Base-by-base conservation (phyloP, 140 eudicot species). In the Stevia rebaudiana region DNA sequence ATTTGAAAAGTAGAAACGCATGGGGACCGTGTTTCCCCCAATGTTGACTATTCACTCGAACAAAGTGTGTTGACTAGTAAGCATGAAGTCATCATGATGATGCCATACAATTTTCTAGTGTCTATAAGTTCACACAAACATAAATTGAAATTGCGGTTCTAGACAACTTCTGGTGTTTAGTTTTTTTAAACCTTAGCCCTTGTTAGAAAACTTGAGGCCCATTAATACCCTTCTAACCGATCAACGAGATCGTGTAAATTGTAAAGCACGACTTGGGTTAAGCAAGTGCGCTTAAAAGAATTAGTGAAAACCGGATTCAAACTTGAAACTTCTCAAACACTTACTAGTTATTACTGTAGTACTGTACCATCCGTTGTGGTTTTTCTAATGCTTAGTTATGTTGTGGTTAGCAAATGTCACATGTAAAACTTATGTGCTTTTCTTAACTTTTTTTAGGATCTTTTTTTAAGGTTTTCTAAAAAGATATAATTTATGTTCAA, bases 31-130 rank as follows among this genome's bases (percentile, higher is more conserved):
- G 73, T 11, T 57, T 65, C 23, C 63, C 44, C 55, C 37, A 39
- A 39, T 11, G 18, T 59, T 74, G 79, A 74, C 79, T 67, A 58
- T 21, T 58, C 49, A 67, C 3, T 35, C 46, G 24, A 70, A 71
- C 53, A 25, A 35, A 54, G 30, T 24, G 43, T 59, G 58, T 58
- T 58, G 61, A 47, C 28, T 70, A 17, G 67, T 68, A 68, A 61
- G 66, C 75, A 54, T 75, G 70, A 60, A 60, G 66, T 75, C 75
- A 60, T 68, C 42, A 74, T 75, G 66, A 40, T 75, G 75, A 75
- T 75, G 75, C 33, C 39, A 40, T 51, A 72, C 39, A 63, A 49
- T 69, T 48, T 22, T 59, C 30, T 56, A 66, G 25, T 18, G 60
- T 15, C n/a, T 21, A 47, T 11, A 11, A 1, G 16, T 41, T 9